phyloP scores from a whole-genome alignment of 345 rosid genomes.

The Brassica carinata region DNA sequence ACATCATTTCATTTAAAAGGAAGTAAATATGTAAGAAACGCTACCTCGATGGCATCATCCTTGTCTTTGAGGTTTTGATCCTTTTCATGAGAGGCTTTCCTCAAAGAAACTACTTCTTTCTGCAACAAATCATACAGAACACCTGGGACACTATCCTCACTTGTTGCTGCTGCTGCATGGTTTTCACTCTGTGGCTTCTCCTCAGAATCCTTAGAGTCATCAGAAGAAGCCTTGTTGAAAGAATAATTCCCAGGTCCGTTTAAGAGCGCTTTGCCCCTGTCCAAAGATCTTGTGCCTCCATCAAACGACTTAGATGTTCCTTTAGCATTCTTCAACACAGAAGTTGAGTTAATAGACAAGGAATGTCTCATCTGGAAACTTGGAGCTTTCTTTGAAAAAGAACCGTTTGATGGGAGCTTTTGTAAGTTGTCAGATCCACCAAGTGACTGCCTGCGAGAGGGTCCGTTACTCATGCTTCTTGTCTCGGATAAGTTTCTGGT shows the following conservation, averaged over 20 bases:
- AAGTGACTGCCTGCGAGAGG: slow-evolving; percentile 90
- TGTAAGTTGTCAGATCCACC: slow-evolving; percentile 90
- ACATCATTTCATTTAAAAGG: neutral
- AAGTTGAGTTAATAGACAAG: slow-evolving; percentile 57
- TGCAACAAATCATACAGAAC: slow-evolving; percentile 86
- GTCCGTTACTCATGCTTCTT: slow-evolving; percentile 83
- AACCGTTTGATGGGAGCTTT: slow-evolving; percentile 75
- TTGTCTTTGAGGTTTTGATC: slow-evolving; percentile 98
- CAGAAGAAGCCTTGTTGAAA: slow-evolving; percentile 73
- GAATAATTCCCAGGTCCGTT: slow-evolving; percentile 74
- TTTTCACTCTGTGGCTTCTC: slow-evolving; percentile 56
- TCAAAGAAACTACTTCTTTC: slow-evolving; percentile 83
- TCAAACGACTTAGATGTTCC: slow-evolving; percentile 98
- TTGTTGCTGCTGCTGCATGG: neutral
- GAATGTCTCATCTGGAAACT: slow-evolving; percentile 53
- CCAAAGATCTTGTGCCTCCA: slow-evolving; percentile 95
- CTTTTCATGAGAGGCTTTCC: slow-evolving; percentile 90
- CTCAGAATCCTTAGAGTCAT: slow-evolving; percentile 61
- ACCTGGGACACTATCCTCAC: slow-evolving; percentile 76
- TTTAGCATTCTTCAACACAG: slow-evolving; percentile 89
- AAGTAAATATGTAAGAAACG: slow-evolving; percentile 28
- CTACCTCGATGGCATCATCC: slow-evolving; percentile 99
- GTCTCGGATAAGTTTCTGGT: slow-evolving; percentile 56
- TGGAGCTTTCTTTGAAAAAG: slow-evolving; percentile 70
- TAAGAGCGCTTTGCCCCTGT: slow-evolving; percentile 66